These are phyloP conservation scores for Yamadazyma friedrichii DNA, from an alignment of 1,139 yeast species.

Conservation along the genomic window DNA sequence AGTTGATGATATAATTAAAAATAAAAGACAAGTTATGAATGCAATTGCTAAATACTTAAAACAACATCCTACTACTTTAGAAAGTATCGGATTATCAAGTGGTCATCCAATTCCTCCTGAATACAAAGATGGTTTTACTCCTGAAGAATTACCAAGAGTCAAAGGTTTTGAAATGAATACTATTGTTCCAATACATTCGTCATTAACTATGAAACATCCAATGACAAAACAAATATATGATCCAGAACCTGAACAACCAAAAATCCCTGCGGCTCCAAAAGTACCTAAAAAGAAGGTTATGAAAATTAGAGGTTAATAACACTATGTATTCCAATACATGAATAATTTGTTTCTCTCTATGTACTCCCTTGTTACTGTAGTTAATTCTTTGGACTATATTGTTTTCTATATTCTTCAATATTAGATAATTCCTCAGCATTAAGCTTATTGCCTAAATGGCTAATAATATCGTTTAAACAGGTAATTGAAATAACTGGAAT, in stretches of 20 bases:
- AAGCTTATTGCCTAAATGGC: slow-evolving; percentile 55
- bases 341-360: too few species aligned
- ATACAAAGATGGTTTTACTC: slow-evolving; percentile 47
- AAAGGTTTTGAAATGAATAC: slow-evolving; percentile 83
- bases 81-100: slow-evolving; percentile 50
- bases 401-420: slow-evolving; percentile 59
- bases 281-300: slow-evolving; percentile 53
- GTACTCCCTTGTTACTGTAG: neutral
- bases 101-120: slow-evolving; percentile 66
- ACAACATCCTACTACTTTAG: slow-evolving; percentile 68
- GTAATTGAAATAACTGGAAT: slow-evolving; percentile 88
- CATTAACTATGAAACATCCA: slow-evolving; percentile 80
- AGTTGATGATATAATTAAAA: slow-evolving; percentile 38
- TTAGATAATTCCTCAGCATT: slow-evolving; percentile 52
- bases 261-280: slow-evolving; percentile 43
- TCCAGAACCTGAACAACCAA: slow-evolving; percentile 45
- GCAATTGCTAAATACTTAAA: slow-evolving; percentile 62
- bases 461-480: slow-evolving; percentile 69
- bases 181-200: slow-evolving; percentile 82
- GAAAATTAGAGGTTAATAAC: slow-evolving; percentile 39
- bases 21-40: slow-evolving; percentile 67
- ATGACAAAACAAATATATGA: slow-evolving; percentile 72
- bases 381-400: slow-evolving; percentile 41
- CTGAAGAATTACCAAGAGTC: slow-evolving; percentile 71
- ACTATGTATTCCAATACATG: neutral